Percentiles rank a stretch among this genome's conserved stretches.
Evolutionary conservation across 345 rosid genomes (phyloP).

Genomic region (Noccaea caerulescens): DNA sequence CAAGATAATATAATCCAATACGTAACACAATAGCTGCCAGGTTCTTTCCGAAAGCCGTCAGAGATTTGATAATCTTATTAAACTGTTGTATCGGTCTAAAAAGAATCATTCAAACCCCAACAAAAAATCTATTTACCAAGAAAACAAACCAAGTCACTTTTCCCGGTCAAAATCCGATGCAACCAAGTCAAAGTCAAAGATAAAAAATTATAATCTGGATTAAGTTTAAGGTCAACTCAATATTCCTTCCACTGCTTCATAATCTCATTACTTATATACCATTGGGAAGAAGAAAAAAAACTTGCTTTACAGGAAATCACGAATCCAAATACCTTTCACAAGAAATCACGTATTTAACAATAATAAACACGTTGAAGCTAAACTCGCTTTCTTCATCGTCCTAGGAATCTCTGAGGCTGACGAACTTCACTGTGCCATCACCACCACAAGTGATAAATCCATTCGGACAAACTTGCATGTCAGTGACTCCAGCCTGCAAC

Average conservation of each 20-base stretch:
- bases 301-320: conserved; percentile 15
- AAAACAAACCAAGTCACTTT: too few relatives aligned
- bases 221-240: conserved; percentile 1
- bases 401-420: conserved; percentile 50
- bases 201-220: background rate
- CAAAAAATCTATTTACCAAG: too few relatives aligned
- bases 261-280: background rate
- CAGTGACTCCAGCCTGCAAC: conserved; percentile 87
- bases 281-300: background rate
- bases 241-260: conserved; percentile 12
- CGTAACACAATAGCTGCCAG: conserved; percentile 8
- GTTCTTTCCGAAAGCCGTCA: background rate
- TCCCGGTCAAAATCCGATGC: conserved; percentile 29
- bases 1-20: conserved; percentile 29
- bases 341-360: background rate
- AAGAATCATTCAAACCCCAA: too few relatives aligned
- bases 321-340: background rate
- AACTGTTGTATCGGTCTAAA: too few relatives aligned
- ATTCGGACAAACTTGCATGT: conserved; percentile 70
- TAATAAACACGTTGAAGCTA: conserved; percentile 4
- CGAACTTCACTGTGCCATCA: conserved; percentile 79
- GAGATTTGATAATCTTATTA: background rate
- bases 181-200: conserved; percentile 35
- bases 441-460: conserved; percentile 92
- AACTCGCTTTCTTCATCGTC: conserved; percentile 19